These are phyloP conservation scores for Gossypioides kirkii DNA, from an alignment of 345 rosid genomes.

Conservation along the genomic window DNA sequence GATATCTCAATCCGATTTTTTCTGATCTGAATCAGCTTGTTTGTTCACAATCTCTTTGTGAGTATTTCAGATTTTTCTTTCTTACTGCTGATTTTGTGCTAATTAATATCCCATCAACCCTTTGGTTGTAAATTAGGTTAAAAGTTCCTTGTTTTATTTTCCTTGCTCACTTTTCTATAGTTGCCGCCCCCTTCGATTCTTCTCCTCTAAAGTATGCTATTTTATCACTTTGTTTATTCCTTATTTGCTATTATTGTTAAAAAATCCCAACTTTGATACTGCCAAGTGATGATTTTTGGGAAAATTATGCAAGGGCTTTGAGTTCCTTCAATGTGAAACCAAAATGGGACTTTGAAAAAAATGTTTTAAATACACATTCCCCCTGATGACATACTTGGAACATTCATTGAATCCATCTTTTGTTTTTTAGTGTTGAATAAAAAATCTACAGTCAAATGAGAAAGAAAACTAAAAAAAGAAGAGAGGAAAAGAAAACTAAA, in stretches of 20 bases:
- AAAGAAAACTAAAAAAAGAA: no score
- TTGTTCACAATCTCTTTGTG: no score
- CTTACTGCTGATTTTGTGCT: no score
- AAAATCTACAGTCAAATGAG: no score
- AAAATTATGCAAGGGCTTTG: slow-evolving; percentile 36
- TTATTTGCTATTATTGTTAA: neutral
- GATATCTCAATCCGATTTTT: no score
- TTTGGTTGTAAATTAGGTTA: no score
- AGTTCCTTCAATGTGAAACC: slow-evolving; percentile 8
- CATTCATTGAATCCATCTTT: no score
- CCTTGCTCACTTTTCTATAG: neutral
- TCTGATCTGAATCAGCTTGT: no score
- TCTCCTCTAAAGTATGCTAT: neutral
- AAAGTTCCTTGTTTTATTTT: neutral
- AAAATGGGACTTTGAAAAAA: slow-evolving; percentile 18
- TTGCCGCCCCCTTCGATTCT: neutral
- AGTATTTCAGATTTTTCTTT: no score
- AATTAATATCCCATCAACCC: neutral
- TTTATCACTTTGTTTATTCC: neutral
- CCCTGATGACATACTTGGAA: slow-evolving; percentile 28
- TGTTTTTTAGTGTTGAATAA: no score
- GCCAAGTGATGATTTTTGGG: slow-evolving; percentile 29
- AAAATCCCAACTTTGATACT: neutral
- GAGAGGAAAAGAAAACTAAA: no score
- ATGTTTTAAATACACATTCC: neutral